These are phyloP conservation scores for Periconia macrospinosa DNA, from an alignment of 2,329 filamentous ascomycete species.

Conservation along the genomic window DNA sequence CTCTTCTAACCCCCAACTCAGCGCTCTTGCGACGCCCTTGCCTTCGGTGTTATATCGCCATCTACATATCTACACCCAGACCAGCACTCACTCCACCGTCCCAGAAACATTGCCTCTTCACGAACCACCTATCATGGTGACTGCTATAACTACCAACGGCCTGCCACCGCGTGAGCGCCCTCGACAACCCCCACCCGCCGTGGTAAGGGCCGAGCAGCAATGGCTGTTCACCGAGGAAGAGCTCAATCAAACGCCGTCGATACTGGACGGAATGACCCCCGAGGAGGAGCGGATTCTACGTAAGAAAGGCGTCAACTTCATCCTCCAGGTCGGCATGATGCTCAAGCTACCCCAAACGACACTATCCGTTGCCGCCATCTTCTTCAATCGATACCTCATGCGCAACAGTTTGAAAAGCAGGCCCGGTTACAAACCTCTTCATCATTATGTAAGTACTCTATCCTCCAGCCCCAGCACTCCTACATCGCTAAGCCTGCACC, in stretches of 20 bases:
- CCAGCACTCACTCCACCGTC: too few relatives aligned
- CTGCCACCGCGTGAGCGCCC: slow-evolving; percentile 33
- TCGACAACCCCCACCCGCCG: slow-evolving; percentile 46
- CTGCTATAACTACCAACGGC: slow-evolving; percentile 20
- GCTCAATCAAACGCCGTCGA: slow-evolving; percentile 77
- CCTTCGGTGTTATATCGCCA: background rate
- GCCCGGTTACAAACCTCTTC: slow-evolving; percentile 68
- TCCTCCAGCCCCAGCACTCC: background rate
- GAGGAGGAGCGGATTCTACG: slow-evolving; percentile 78
- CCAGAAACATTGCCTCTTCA: background rate
- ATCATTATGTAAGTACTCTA: slow-evolving; percentile 67
- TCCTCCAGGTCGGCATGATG: slow-evolving; percentile 89
- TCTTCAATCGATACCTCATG: slow-evolving; percentile 97
- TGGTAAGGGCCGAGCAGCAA: slow-evolving; percentile 65
- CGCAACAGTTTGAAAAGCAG: slow-evolving; percentile 77
- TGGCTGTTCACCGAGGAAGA: slow-evolving; percentile 91
- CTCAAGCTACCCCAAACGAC: slow-evolving; percentile 91
- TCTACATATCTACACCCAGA: background rate
- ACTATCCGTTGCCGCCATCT: slow-evolving; percentile 86
- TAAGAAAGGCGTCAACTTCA: slow-evolving; percentile 94
- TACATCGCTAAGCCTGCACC: slow-evolving; percentile 10
- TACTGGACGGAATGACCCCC: slow-evolving; percentile 76
- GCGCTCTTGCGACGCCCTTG: background rate
- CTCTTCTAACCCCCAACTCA: background rate
- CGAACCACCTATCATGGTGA: slow-evolving; percentile 28